Conservation (phyloP, 2,329 filamentous ascomycete genomes). For the Keithomyces neogunnii region DNA sequence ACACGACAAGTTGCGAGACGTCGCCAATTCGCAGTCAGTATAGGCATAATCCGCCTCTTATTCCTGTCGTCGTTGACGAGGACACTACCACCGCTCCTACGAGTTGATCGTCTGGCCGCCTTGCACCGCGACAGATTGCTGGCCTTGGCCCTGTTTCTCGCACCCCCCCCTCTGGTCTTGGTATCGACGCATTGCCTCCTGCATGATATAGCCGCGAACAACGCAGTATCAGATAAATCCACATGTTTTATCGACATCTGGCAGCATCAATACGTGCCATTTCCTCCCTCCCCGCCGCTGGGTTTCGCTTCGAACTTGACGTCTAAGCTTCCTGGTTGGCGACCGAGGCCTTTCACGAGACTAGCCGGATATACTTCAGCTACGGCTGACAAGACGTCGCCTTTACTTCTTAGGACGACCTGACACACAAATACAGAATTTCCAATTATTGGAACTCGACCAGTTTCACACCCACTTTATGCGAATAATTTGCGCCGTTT, state of each 20-base stretch:
- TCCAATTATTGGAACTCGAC: background rate
- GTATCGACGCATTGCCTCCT: background rate
- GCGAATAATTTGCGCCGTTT: slow-evolving; percentile 6
- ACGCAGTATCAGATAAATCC: background rate
- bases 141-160: background rate
- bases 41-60: background rate
- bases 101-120: background rate
- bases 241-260: background rate
- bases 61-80: background rate
- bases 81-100: background rate
- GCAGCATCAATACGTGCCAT: background rate
- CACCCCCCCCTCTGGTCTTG: background rate
- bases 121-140: background rate
- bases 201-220: background rate
- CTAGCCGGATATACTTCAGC: background rate
- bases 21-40: background rate
- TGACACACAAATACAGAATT: no score
- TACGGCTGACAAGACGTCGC: background rate
- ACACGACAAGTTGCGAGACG: background rate
- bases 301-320: background rate
- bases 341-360: no score
- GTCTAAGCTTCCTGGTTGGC: no score
- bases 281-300: background rate
- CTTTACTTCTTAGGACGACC: background rate
- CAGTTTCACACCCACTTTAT: slow-evolving; percentile 4